Conservation (phyloP, 257 asterid species). For the Solanum lycopersicoides region DNA sequence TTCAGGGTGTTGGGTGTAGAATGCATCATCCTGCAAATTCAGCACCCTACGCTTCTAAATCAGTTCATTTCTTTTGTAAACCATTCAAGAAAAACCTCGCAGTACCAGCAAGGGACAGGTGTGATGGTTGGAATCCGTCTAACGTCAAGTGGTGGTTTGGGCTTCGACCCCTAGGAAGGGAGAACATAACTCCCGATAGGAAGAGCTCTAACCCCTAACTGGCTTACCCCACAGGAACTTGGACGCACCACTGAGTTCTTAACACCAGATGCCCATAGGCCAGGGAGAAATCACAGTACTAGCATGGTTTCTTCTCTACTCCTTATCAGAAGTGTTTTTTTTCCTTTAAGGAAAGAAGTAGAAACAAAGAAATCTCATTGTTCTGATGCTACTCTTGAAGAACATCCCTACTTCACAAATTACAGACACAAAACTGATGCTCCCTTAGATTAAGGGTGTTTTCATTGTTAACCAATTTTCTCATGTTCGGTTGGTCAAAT, state of each 20-base stretch:
- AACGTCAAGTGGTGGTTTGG: neutral
- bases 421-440: neutral
- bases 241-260: neutral
- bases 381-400: neutral
- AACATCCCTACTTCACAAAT: neutral
- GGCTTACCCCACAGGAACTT: neutral
- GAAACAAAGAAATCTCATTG: neutral
- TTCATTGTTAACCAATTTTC: neutral
- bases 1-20: neutral
- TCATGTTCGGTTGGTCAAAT: neutral
- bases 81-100: neutral
- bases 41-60: neutral
- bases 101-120: neutral
- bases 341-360: neutral
- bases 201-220: neutral
- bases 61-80: neutral
- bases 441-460: neutral
- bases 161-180: neutral
- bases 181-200: neutral
- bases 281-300: neutral
- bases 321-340: neutral
- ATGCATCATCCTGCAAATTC: neutral
- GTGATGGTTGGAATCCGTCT: neutral
- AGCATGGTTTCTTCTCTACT: neutral
- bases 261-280: neutral